These are phyloP conservation scores for Verticillium isaacii DNA, from an alignment of 2,329 filamentous ascomycete species.

Conservation along the genomic window DNA sequence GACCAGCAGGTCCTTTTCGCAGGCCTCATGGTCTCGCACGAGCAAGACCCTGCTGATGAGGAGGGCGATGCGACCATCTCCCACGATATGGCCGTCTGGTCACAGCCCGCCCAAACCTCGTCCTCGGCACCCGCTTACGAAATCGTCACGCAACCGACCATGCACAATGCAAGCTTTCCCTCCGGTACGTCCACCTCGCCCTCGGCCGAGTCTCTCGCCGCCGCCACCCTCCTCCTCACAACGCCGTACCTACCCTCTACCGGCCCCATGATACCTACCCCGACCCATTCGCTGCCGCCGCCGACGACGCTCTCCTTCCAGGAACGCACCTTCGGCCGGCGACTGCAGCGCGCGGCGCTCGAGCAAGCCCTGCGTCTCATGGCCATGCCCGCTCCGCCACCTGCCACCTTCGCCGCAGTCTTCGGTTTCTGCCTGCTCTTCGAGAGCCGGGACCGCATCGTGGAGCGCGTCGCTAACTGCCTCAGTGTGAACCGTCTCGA, in stretches of 20 bases:
- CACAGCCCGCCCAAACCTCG: background rate
- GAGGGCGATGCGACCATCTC: background rate
- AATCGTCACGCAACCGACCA: slow-evolving; percentile 44
- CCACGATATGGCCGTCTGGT: background rate
- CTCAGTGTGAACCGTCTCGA: slow-evolving; percentile 27
- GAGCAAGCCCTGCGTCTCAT: slow-evolving; percentile 61
- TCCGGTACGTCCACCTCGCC: slow-evolving; percentile 25
- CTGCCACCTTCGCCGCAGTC: slow-evolving; percentile 44
- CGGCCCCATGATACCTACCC: slow-evolving; percentile 12
- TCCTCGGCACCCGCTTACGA: slow-evolving; percentile 31
- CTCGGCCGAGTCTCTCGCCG: slow-evolving; percentile 4
- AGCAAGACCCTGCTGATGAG: slow-evolving; percentile 6
- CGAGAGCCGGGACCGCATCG: slow-evolving; percentile 43
- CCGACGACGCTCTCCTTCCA: slow-evolving; percentile 55
- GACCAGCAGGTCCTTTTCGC: slow-evolving; percentile 13
- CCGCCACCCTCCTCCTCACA: slow-evolving; percentile 8
- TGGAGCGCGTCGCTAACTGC: slow-evolving; percentile 29
- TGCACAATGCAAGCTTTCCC: slow-evolving; percentile 50
- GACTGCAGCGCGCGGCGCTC: slow-evolving; percentile 60
- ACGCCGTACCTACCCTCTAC: slow-evolving; percentile 6
- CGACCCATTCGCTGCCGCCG: slow-evolving; percentile 31
- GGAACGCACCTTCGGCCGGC: slow-evolving; percentile 65
- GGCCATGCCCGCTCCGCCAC: slow-evolving; percentile 40
- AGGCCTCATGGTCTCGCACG: slow-evolving; percentile 20
- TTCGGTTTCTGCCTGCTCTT: slow-evolving; percentile 69